Evolutionary conservation across 106 monocot genomes (phyloP).

Genomic region (Dactylorhiza incarnata): DNA sequence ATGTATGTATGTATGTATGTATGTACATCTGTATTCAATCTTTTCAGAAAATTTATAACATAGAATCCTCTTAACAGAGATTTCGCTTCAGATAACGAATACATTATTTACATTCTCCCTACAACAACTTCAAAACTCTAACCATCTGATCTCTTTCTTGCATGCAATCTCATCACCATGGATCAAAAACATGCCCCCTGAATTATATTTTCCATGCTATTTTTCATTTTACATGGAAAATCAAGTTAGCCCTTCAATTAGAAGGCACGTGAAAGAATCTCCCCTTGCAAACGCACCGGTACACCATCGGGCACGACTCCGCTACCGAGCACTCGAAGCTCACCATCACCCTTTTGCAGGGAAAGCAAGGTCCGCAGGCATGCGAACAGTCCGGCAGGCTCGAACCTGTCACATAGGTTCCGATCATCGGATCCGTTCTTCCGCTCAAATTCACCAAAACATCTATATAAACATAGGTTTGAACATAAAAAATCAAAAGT

Average conservation of each 20-base stretch:
- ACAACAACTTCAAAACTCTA: not conserved
- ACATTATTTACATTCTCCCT: not conserved
- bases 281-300: constrained; percentile 67
- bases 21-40: too few species aligned
- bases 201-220: not conserved
- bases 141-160: not conserved
- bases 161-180: not conserved
- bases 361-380: constrained; percentile 80
- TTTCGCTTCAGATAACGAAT: not conserved
- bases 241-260: constrained; percentile 9
- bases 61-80: too few species aligned
- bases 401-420: constrained; percentile 37
- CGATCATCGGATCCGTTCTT: not conserved
- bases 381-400: constrained; percentile 77
- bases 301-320: constrained; percentile 77
- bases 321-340: constrained; percentile 73
- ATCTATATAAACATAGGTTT: not conserved
- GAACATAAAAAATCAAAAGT: too few species aligned
- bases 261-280: constrained; percentile 75
- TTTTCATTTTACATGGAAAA: not conserved
- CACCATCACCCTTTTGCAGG: constrained; percentile 76
- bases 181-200: not conserved
- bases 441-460: not conserved
- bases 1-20: too few species aligned
- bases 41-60: too few species aligned